These are phyloP conservation scores for Hymenoscyphus fraxineus DNA, from an alignment of 2,329 filamentous ascomycete species.

Conservation along the genomic window DNA sequence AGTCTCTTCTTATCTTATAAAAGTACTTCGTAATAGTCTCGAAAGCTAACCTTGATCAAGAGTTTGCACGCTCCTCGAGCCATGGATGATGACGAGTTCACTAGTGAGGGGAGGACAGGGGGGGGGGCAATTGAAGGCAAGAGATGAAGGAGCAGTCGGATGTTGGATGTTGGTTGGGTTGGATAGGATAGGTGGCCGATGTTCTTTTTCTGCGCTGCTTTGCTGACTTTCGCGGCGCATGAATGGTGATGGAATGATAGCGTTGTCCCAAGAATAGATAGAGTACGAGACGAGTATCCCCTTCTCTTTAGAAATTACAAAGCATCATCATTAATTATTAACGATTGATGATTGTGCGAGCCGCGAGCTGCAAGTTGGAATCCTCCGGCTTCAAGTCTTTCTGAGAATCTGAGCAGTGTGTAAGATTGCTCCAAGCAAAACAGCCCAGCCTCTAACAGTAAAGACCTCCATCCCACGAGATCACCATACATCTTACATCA, in stretches of 20 bases:
- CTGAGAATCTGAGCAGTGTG: too few species aligned
- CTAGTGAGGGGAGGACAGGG: not conserved
- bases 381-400: not conserved
- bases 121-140: not conserved
- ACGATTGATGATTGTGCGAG: not conserved
- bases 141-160: not conserved
- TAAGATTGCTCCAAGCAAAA: not conserved
- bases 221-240: not conserved
- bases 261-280: not conserved
- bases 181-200: not conserved
- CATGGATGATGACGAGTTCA: constrained; percentile 1
- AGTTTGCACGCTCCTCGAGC: not conserved
- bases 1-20: not conserved
- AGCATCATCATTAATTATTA: not conserved
- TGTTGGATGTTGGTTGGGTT: not conserved
- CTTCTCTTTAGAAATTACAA: not conserved
- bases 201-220: not conserved
- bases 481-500: not conserved
- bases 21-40: too few species aligned
- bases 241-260: not conserved
- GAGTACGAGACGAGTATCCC: not conserved
- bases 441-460: not conserved
- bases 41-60: not conserved
- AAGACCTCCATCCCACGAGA: not conserved
- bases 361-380: not conserved